Base-by-base conservation (phyloP, 306 rosid species). In the Dalbergia oliveri region DNA sequence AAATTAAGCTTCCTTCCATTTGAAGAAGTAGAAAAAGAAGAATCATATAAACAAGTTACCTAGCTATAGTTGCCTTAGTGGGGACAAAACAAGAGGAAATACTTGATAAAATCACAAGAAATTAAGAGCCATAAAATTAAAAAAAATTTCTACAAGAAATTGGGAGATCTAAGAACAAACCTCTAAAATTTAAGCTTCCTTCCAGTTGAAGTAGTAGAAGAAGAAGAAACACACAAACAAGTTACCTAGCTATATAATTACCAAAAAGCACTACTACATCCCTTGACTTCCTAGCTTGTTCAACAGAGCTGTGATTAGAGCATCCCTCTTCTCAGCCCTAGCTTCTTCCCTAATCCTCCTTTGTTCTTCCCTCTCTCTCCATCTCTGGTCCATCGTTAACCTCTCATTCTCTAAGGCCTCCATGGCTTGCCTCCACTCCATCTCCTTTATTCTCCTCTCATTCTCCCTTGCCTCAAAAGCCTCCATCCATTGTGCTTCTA, bases 261-360 rank as follows among this genome's bases (percentile, higher is more conserved):
- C 58, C 43, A 62, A 34, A 63, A 64, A 15, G 31, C 31, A 26
- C 14, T 18, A 44, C 79, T 88, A 90, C 73, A 72, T 80, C 62
- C 84, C 88, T 8, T 90, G 80, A 8, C 93, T 88, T 34, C 80
- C 84, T 33, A 96, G 76, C 78, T 86, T 89, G 82, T 91, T 83
- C 18, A 96, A 77, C 61, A 95, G 76, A 72, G 94, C 88, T 6
- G 84, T 88, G 79, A 95, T 84, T 13, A 95, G 83, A 58, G 88
- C 94, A 75, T 95, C 99, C 51, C 99, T 90, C 43, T 86, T 95
- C 41, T 93, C 94, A 80, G 96, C 98, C 91, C 99, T 91, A 88
- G 89, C 94, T 69, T 96, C 98, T 69, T 96, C 98, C 81, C 98
- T 88, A 35, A 87, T 34, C 83, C 90, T 88, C 54, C 99, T 83